Percentiles rank a stretch among this genome's conserved stretches.
These are phyloP conservation scores for Xylaria scruposa DNA, from an alignment of 495 filamentous ascomycete genomes.

Conservation along the genomic window DNA sequence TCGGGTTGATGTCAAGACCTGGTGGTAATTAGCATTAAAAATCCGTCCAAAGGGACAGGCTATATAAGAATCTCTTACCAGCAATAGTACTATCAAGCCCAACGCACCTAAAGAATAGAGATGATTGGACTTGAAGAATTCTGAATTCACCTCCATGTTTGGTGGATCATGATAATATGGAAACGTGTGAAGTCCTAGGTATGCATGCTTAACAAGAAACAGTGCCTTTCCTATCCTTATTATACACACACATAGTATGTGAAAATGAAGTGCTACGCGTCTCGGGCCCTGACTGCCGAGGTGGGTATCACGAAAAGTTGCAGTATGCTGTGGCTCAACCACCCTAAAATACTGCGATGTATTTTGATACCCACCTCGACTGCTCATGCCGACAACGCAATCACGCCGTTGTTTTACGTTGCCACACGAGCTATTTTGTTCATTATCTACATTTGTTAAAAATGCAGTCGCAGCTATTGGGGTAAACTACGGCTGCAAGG, in stretches of 20 bases:
- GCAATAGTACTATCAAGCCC: neutral
- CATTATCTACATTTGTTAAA: too few relatives aligned
- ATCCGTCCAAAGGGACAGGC: neutral
- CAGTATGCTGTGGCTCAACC: too few relatives aligned
- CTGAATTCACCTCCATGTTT: neutral
- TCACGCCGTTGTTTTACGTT: too few relatives aligned
- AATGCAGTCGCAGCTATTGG: too few relatives aligned
- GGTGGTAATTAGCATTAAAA: neutral
- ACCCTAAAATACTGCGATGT: too few relatives aligned
- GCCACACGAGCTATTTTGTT: too few relatives aligned
- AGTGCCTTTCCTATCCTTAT: neutral
- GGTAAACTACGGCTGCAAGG: too few relatives aligned
- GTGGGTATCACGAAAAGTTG: too few relatives aligned
- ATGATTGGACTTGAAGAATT: neutral
- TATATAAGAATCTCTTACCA: neutral
- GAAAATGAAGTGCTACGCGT: too few relatives aligned
- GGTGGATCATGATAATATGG: neutral
- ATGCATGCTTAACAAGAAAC: neutral
- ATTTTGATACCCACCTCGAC: too few relatives aligned
- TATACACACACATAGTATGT: neutral
- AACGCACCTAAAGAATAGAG: neutral
- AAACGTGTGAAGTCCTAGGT: neutral
- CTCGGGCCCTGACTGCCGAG: too few relatives aligned
- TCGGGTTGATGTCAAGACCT: neutral
- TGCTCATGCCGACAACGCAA: too few relatives aligned